phyloP scores from a whole-genome alignment of 352 stramenopile species.

The Globisporangium yorkense region DNA sequence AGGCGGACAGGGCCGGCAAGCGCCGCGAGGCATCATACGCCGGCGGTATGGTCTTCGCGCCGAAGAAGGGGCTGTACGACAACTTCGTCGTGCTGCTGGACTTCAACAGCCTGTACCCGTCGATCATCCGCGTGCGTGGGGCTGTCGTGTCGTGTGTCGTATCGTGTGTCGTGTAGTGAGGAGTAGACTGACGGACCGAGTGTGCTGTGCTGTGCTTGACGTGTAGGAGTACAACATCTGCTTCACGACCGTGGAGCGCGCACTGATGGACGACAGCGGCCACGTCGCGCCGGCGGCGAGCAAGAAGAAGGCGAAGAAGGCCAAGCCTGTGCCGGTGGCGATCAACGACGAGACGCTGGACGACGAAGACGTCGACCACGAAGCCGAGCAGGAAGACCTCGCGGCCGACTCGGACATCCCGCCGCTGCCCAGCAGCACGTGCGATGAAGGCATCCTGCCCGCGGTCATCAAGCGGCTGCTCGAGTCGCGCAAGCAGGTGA shows the following conservation, averaged over 20 bases:
- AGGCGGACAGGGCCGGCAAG: constrained; percentile 54
- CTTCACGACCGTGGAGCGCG: constrained; percentile 97
- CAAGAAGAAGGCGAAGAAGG: constrained; percentile 45
- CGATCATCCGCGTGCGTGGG: constrained; percentile 91
- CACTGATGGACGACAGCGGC: constrained; percentile 50
- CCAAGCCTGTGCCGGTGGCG: constrained; percentile 37
- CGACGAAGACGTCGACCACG: constrained; percentile 74
- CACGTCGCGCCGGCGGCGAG: constrained; percentile 17
- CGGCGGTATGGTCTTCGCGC: constrained; percentile 98
- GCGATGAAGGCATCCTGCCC: constrained; percentile 91
- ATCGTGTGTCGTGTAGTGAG: neutral
- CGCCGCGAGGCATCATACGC: constrained; percentile 92
- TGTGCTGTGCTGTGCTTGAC: constrained; percentile 3
- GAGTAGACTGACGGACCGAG: neutral
- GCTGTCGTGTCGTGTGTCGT: neutral
- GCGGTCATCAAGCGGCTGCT: constrained; percentile 97
- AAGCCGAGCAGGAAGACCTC: constrained; percentile 50
- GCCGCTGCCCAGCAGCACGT: constrained; percentile 62
- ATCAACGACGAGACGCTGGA: constrained; percentile 73
- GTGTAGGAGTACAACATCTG: constrained; percentile 99
- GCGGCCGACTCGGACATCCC: constrained; percentile 84
- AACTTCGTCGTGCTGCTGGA: constrained; percentile 99
- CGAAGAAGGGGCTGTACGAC: constrained; percentile 99
- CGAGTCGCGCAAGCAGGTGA: constrained; percentile 96
- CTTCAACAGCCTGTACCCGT: constrained; percentile 99